These are phyloP conservation scores for Lycium ferocissimum DNA, from an alignment of 257 asterid species.

Conservation along the genomic window DNA sequence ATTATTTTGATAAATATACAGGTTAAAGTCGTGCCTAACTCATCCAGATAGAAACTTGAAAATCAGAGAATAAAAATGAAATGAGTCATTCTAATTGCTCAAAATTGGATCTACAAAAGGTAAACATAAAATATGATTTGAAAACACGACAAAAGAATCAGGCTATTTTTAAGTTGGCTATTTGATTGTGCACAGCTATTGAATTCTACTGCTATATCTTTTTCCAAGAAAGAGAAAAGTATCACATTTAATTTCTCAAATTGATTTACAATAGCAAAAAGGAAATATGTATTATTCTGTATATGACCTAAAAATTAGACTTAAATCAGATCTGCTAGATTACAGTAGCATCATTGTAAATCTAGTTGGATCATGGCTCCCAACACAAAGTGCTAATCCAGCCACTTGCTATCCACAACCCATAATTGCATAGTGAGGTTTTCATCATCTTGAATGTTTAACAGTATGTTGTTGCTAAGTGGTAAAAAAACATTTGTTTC, in stretches of 20 bases:
- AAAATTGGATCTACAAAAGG: neutral
- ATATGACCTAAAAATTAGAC: no score
- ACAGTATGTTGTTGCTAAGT: neutral
- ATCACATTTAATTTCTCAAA: neutral
- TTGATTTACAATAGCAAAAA: neutral
- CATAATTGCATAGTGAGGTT: neutral
- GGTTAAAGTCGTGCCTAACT: no score
- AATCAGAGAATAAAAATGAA: no score
- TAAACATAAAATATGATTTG: neutral
- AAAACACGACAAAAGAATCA: neutral
- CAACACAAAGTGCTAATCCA: neutral
- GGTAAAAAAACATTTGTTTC: neutral
- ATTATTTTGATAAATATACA: no score
- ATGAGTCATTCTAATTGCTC: neutral
- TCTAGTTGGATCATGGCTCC: slow-evolving; percentile 8
- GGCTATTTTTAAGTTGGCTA: no score
- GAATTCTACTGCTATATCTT: neutral
- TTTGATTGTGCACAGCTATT: neutral
- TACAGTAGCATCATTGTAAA: neutral
- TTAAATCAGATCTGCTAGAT: neutral
- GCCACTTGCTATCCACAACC: neutral
- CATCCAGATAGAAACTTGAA: no score
- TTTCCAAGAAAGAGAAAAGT: neutral
- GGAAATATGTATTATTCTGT: neutral
- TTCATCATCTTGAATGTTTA: neutral